A percentile compares a stretch with the other conserved stretches of the same genome.
These are phyloP conservation scores for Lindgomyces ingoldianus DNA, from an alignment of 495 filamentous ascomycete genomes.

Conservation along the genomic window DNA sequence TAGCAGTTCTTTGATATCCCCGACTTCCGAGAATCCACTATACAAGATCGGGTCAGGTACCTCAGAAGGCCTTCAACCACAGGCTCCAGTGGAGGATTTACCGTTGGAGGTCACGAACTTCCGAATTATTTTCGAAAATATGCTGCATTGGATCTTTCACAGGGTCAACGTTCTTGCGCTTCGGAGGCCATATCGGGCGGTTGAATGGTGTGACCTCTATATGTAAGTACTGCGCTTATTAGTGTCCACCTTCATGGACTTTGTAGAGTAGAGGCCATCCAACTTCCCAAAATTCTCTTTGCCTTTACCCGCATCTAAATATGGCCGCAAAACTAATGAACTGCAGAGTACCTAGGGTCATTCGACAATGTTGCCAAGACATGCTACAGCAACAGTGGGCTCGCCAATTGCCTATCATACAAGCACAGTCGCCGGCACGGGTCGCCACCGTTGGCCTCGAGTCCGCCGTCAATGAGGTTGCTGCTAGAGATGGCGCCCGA, in stretches of 20 bases:
- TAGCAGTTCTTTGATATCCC: neutral
- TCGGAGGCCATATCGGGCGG: neutral
- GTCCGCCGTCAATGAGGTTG: conserved; percentile 25
- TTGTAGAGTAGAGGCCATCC: neutral
- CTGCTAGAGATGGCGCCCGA: conserved; percentile 1
- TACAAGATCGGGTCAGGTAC: no score
- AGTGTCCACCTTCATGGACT: neutral
- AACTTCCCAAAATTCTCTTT: neutral
- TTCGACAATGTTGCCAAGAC: conserved; percentile 37
- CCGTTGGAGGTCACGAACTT: neutral
- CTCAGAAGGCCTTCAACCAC: no score
- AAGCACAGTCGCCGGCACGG: conserved; percentile 37
- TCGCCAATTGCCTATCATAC: conserved; percentile 38
- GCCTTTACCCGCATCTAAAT: neutral
- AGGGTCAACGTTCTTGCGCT: neutral
- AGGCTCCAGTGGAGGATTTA: neutral
- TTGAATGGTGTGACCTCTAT: conserved; percentile 4
- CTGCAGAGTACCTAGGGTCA: conserved; percentile 8
- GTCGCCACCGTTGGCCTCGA: conserved; percentile 32
- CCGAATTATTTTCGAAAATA: neutral
- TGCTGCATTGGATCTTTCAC: neutral
- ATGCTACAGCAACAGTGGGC: conserved; percentile 44
- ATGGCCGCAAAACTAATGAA: no score
- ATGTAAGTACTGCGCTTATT: neutral
- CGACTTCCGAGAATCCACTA: neutral